These are phyloP conservation scores for Lentinus brumalis DNA, from an alignment of 768 basidiomycete species.

Conservation along the genomic window DNA sequence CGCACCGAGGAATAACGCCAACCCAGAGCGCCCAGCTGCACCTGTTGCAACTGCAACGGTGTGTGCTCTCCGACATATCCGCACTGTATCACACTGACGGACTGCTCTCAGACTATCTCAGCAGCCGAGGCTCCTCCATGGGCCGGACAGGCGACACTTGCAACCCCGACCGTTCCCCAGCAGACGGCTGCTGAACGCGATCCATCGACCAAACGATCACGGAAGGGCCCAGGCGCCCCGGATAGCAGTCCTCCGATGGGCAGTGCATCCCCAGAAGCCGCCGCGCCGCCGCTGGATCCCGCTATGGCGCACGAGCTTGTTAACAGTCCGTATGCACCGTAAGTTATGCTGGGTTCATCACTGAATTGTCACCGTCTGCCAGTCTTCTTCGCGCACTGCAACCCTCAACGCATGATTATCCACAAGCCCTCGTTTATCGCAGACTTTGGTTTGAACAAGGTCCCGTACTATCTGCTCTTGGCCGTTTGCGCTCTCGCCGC, in stretches of 20 bases:
- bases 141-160: constrained; percentile 17
- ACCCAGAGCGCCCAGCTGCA: constrained; percentile 3
- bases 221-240: constrained; percentile 6
- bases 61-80: background rate
- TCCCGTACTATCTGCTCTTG: constrained; percentile 71
- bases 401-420: constrained; percentile 73
- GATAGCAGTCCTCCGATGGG: constrained; percentile 7
- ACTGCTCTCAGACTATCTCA: constrained; percentile 11
- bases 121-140: constrained; percentile 13
- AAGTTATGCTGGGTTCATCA: background rate
- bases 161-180: constrained; percentile 2
- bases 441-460: constrained; percentile 61
- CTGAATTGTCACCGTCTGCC: constrained; percentile 17
- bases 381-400: constrained; percentile 86
- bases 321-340: constrained; percentile 53
- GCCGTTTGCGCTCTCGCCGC: constrained; percentile 81
- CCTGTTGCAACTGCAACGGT: too few relatives aligned
- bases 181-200: constrained; percentile 15
- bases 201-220: constrained; percentile 15
- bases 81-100: background rate
- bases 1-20: constrained; percentile 45
- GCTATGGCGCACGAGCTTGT: constrained; percentile 71
- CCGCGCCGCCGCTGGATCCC: constrained; percentile 51
- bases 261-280: constrained; percentile 34
- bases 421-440: constrained; percentile 79